Conservation (phyloP, 257 asterid genomes). For the Coffea eugenioides region DNA sequence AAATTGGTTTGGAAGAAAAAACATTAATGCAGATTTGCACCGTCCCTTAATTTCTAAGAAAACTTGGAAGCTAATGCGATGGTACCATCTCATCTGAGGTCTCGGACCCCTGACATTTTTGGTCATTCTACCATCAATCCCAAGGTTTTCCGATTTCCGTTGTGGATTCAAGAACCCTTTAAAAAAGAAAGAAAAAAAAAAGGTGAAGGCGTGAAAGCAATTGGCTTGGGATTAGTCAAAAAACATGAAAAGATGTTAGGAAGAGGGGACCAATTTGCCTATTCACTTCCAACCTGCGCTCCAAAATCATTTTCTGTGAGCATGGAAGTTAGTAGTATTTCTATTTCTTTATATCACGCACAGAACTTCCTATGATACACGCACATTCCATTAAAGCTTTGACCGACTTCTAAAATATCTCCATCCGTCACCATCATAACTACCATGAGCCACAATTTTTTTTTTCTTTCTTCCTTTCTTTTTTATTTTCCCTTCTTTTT, state of each 20-base stretch:
- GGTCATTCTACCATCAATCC: background rate
- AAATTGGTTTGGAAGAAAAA: background rate
- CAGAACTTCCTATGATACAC: background rate
- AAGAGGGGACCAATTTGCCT: slow-evolving; percentile 15
- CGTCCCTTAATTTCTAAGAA: background rate
- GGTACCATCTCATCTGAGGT: background rate
- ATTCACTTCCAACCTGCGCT: background rate
- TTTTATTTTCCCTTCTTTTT: background rate
- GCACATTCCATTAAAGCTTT: background rate
- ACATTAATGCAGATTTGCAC: background rate
- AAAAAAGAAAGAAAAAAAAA: background rate
- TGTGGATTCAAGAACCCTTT: background rate
- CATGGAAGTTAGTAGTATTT: background rate
- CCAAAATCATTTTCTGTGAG: background rate
- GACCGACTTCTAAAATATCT: background rate
- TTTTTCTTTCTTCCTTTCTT: background rate
- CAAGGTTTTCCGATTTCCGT: background rate
- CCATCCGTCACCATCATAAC: background rate
- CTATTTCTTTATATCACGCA: background rate
- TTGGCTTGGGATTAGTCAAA: background rate
- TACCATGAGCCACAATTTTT: background rate
- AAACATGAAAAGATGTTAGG: background rate
- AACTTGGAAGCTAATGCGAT: background rate
- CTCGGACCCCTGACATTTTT: background rate
- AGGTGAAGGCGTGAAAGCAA: background rate